phyloP scores from a whole-genome alignment of 2,329 filamentous ascomycete species.

The Alternaria brassicae region DNA sequence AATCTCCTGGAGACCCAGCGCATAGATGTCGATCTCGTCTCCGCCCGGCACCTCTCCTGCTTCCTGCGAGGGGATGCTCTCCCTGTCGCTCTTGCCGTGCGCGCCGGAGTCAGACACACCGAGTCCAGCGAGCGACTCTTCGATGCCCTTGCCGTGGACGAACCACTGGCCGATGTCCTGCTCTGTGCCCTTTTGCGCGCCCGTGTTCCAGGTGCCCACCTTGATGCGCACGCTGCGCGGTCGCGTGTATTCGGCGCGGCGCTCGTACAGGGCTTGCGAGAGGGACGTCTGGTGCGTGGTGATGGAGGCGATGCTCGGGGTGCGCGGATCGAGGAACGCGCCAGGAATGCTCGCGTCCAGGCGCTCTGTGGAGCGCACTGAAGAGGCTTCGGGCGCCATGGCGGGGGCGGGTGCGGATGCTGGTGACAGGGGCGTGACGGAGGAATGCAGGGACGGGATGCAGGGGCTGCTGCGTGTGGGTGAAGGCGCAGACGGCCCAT shows the following conservation, averaged over 20 bases:
- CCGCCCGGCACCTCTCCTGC: slow-evolving; percentile 60
- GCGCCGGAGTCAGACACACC: slow-evolving; percentile 36
- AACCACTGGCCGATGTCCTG: slow-evolving; percentile 92
- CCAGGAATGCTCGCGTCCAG: slow-evolving; percentile 58
- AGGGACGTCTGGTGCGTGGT: slow-evolving; percentile 57
- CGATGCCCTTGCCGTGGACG: slow-evolving; percentile 74
- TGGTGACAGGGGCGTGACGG: neutral
- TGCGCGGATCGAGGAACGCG: slow-evolving; percentile 53
- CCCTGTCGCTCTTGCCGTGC: slow-evolving; percentile 47
- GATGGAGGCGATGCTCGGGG: slow-evolving; percentile 31
- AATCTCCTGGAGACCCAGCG: slow-evolving; percentile 89
- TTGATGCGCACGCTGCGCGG: slow-evolving; percentile 81
- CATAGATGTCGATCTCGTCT: slow-evolving; percentile 84
- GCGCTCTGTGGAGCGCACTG: slow-evolving; percentile 35
- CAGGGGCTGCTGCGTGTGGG: neutral
- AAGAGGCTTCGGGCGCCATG: slow-evolving; percentile 37
- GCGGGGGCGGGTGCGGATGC: slow-evolving; percentile 22
- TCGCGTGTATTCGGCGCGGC: slow-evolving; percentile 79
- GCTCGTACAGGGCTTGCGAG: slow-evolving; percentile 69
- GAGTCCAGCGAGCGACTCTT: slow-evolving; percentile 66
- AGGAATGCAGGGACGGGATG: neutral
- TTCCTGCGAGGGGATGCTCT: slow-evolving; percentile 59
- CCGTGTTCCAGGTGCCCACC: slow-evolving; percentile 95
- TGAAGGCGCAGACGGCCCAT: slow-evolving; percentile 16
- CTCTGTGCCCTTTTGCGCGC: slow-evolving; percentile 81